Percentiles rank a stretch among this genome's conserved stretches.
phyloP scores from a whole-genome alignment of 2,329 filamentous ascomycete species.

The Verticillium tricorpus region DNA sequence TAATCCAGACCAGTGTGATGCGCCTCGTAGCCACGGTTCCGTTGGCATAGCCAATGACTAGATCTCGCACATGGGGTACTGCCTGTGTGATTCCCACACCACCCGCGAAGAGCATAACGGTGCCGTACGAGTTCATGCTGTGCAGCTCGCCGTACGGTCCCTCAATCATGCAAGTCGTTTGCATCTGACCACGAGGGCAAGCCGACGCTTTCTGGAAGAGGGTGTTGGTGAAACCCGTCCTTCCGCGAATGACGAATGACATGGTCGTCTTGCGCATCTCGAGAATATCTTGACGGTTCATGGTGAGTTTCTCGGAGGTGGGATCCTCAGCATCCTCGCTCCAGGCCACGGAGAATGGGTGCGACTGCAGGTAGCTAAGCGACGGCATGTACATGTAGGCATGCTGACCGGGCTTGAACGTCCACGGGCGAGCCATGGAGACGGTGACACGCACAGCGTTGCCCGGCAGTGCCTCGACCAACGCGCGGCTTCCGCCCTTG shows the following conservation, averaged over 20 bases:
- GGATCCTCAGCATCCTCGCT: slow-evolving; percentile 58
- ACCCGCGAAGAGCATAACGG: slow-evolving; percentile 73
- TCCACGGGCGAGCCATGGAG: slow-evolving; percentile 72
- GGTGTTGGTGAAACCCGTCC: slow-evolving; percentile 68
- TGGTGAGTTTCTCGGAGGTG: slow-evolving; percentile 51
- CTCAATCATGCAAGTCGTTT: slow-evolving; percentile 64
- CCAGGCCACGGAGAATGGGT: slow-evolving; percentile 79
- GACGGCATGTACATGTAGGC: slow-evolving; percentile 75
- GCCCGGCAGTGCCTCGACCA: slow-evolving; percentile 71
- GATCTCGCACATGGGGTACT: slow-evolving; percentile 68
- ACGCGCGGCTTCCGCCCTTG: slow-evolving; percentile 59
- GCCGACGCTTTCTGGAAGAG: slow-evolving; percentile 64
- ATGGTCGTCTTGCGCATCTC: slow-evolving; percentile 60
- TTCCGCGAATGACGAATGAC: slow-evolving; percentile 67
- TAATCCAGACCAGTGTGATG: slow-evolving; percentile 72
- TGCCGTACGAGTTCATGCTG: slow-evolving; percentile 69
- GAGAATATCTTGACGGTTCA: slow-evolving; percentile 54
- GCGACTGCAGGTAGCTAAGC: slow-evolving; percentile 68
- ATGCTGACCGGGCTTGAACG: slow-evolving; percentile 70
- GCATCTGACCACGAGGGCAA: slow-evolving; percentile 55
- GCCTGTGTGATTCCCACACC: slow-evolving; percentile 80
- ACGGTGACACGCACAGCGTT: slow-evolving; percentile 71
- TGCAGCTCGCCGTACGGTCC: slow-evolving; percentile 75
- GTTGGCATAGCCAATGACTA: slow-evolving; percentile 63
- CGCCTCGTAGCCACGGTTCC: slow-evolving; percentile 68